Evolutionary conservation across 73 alveolate genomes (phyloP), one percentile per base, ranked within the genome.

Genomic region (Symbiodinium pilosum): DNA sequence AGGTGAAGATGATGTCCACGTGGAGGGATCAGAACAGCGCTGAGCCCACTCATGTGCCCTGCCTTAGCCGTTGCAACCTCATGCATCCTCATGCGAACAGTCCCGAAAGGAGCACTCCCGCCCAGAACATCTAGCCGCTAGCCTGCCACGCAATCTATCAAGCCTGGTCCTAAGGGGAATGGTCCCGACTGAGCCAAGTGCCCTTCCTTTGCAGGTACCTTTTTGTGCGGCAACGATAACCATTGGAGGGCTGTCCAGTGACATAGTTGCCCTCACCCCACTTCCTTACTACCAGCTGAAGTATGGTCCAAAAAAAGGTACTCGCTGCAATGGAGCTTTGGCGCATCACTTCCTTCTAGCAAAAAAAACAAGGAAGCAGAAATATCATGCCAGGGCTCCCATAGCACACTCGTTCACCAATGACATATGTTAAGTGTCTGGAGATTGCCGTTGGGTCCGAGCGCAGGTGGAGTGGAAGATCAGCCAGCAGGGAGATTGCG

Each of bases 201-300:
- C 77, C 77, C 12, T 64, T 64, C 77, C 77, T 36, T 30, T 26
- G 38, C 83, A 86, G 43, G 40, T 51, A 21, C 36, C 44, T 88
- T 69, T 88, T 88, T n/a, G 95, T 56, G 56, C 71, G 71, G 71
- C 95, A 88, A 2, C 69, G 64, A 47, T 88, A 88, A 71, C 95
- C 95, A 36, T 43, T n/a, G 1, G 56, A 38, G 44, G 95, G 95
- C 86, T 64, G 71, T 36, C 95, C 95, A 4, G 86, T 40, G 71
- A 71, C 71, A 32, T 88, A 88, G 69, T 88, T 43, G 32, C 95
- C 95, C 28, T 88, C 86, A 24, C 95, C 95, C 95, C 95, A 88
- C 44, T 88, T 88, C 43, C 95, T 83, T 6, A 4, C 71, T 30
- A 54, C 18, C 71, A 54, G 18, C n/a, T 54, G n/a, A 54, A 6